phyloP scores from a whole-genome alignment of 257 asterid species.

The Coffea eugenioides region DNA sequence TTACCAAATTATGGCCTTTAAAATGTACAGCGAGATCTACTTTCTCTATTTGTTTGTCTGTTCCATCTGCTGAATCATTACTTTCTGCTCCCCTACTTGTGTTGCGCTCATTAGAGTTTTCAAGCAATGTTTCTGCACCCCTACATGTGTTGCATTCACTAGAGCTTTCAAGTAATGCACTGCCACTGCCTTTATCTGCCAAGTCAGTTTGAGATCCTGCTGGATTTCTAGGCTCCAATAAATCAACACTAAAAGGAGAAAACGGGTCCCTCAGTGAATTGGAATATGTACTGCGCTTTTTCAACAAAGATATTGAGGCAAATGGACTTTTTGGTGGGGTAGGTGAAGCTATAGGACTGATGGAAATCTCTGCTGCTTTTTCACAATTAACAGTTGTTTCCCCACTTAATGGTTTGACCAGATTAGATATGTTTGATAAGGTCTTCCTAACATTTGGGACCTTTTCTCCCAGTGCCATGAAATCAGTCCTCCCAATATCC shows the following conservation, averaged over 20 bases:
- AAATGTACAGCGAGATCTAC: constrained; percentile 15
- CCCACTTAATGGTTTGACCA: constrained; percentile 40
- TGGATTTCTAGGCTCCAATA: constrained; percentile 28
- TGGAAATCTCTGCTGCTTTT: constrained; percentile 27
- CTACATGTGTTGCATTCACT: background rate
- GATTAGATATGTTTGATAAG: constrained; percentile 35
- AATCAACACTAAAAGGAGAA: constrained; percentile 50
- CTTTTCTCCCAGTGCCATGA: constrained; percentile 39
- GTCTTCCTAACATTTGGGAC: constrained; percentile 38
- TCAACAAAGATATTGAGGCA: constrained; percentile 51
- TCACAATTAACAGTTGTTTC: constrained; percentile 28
- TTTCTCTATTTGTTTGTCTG: constrained; percentile 10
- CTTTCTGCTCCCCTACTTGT: constrained; percentile 1
- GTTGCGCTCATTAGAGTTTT: background rate
- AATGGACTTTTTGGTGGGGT: constrained; percentile 68
- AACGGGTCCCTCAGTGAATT: constrained; percentile 58
- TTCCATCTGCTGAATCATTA: constrained; percentile 4
- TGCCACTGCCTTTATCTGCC: constrained; percentile 1
- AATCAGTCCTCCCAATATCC: constrained; percentile 42
- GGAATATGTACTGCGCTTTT: constrained; percentile 44
- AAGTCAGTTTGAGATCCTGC: constrained; percentile 24
- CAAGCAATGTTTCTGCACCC: constrained; percentile 7
- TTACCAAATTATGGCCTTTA: background rate
- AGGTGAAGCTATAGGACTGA: constrained; percentile 42
- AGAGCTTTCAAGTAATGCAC: constrained; percentile 2